These are phyloP conservation scores for Psilocybe mexicana DNA, from an alignment of 1,284 basidiomycete species.

Conservation along the genomic window DNA sequence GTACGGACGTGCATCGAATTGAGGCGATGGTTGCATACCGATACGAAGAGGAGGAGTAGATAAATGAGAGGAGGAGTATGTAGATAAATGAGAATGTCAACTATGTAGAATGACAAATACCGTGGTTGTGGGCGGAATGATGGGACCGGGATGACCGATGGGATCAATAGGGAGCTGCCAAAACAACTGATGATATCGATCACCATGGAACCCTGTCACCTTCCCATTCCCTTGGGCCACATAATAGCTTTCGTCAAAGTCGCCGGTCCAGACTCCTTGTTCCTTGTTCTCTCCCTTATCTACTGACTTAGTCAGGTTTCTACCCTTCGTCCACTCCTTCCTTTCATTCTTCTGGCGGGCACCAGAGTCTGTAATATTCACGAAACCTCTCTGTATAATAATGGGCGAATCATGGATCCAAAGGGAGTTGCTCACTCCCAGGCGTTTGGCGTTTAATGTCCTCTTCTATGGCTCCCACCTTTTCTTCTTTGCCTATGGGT, in stretches of 20 bases:
- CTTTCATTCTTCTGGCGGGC: constrained; percentile 27
- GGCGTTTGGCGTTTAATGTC: constrained; percentile 71
- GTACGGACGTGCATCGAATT: constrained; percentile 88
- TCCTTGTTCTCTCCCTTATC: constrained; percentile 20
- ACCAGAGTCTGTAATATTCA: constrained; percentile 21
- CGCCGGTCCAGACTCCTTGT: constrained; percentile 17
- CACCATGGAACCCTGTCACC: constrained; percentile 33
- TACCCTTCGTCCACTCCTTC: constrained; percentile 26
- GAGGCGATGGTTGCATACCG: constrained; percentile 89
- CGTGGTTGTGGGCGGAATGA: constrained; percentile 7
- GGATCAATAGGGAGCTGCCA: constrained; percentile 17
- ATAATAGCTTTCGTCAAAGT: constrained; percentile 19
- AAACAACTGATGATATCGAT: constrained; percentile 10
- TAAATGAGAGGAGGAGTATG: background rate
- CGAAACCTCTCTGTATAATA: constrained; percentile 12
- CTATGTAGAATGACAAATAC: background rate
- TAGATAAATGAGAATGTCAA: background rate
- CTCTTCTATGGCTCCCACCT: constrained; percentile 77
- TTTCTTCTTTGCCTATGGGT: constrained; percentile 74
- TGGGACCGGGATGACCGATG: constrained; percentile 24
- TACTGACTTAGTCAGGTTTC: constrained; percentile 8
- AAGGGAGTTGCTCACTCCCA: constrained; percentile 62
- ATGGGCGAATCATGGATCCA: constrained; percentile 73
- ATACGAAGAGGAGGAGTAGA: constrained; percentile 54
- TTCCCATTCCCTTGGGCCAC: constrained; percentile 15